A percentile compares a stretch with the other conserved stretches of the same genome.
phyloP scores from a whole-genome alignment of 805 yeast species.

The Jamesozyma hellenica region DNA sequence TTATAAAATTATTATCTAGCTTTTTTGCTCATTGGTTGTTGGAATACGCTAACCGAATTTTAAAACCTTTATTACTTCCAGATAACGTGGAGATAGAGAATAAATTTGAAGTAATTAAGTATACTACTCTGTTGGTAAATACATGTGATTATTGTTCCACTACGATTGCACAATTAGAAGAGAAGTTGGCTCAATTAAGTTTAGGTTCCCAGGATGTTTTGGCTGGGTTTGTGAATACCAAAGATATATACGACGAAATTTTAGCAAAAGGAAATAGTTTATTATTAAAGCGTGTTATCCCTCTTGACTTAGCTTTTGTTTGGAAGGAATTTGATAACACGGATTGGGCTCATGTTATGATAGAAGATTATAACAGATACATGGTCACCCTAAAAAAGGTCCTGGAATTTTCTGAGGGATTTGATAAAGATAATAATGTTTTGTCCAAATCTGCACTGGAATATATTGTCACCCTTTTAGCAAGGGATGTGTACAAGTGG shows the following conservation, averaged over 20 bases:
- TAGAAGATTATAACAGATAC: slow-evolving; percentile 64
- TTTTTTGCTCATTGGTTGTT: slow-evolving; percentile 59
- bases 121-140: slow-evolving; percentile 63
- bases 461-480: slow-evolving; percentile 45
- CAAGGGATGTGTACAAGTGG: slow-evolving; percentile 61
- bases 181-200: slow-evolving; percentile 39
- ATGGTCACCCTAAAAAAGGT: slow-evolving; percentile 46
- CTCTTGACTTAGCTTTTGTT: slow-evolving; percentile 49
- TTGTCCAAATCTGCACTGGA: slow-evolving; percentile 16
- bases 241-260: slow-evolving; percentile 45
- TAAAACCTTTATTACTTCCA: slow-evolving; percentile 41
- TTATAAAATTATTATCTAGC: slow-evolving; percentile 36
- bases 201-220: slow-evolving; percentile 35
- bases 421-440: slow-evolving; percentile 29
- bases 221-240: slow-evolving; percentile 43
- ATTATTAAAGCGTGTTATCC: slow-evolving; percentile 45
- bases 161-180: slow-evolving; percentile 70
- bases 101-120: slow-evolving; percentile 48
- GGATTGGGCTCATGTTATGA: slow-evolving; percentile 63
- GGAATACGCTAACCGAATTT: slow-evolving; percentile 45
- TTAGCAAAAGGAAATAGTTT: slow-evolving; percentile 48
- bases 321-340: slow-evolving; percentile 79
- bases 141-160: slow-evolving; percentile 84
- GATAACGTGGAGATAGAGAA: slow-evolving; percentile 32
- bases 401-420: slow-evolving; percentile 19